Evolutionary conservation across 805 yeast genomes (phyloP), one percentile per base, ranked within the genome.

Genomic region (Debaryomyces hansenii): DNA sequence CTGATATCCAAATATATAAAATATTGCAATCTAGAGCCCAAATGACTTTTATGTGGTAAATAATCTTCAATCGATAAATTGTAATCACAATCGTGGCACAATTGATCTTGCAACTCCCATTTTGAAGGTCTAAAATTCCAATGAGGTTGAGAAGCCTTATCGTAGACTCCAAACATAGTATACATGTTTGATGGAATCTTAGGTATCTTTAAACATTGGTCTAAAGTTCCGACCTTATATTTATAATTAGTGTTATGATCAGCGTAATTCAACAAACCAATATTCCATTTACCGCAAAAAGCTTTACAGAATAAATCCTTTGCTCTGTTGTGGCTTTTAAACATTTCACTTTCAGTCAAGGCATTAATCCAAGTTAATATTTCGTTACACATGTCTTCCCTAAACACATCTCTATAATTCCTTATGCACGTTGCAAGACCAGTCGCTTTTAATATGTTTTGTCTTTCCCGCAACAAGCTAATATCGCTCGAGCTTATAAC

Each of bases 361-460:
- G 82, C 85, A 21, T 67, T 62, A 4, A 89, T 59, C 90, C 94
- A 86, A n/a, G 61, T 55, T 5, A 87, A 60, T 15, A 89, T 80
- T 50, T 84, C 90, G 36, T 79, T 83, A 53, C 86, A 83, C 87
- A 87, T 83, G 47, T 86, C 91, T 58, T 90, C 96, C 43, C 94
- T 70, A 58, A 87, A 85, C 5, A 79, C 68, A 57, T 89, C 96
- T 46, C 90, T 69, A 14, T 80, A 72, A 43, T 83, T 79, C 45
- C 89, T 68, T 12, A 90, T 83, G 40, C 87, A 78, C 1, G 85
- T 76, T 1, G 84, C 78, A 15, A 87, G 68, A 0, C 90, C 90
- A 0, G 89, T 83, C 0, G 82, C 67, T 18, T 80, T 78, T 27
- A 89, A 63, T 2, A 75, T 66, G n/a, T 67, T 66, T 55, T 85